phyloP scores from a whole-genome alignment of 78 protist genomes.

The Cavenderia fasciculata region DNA sequence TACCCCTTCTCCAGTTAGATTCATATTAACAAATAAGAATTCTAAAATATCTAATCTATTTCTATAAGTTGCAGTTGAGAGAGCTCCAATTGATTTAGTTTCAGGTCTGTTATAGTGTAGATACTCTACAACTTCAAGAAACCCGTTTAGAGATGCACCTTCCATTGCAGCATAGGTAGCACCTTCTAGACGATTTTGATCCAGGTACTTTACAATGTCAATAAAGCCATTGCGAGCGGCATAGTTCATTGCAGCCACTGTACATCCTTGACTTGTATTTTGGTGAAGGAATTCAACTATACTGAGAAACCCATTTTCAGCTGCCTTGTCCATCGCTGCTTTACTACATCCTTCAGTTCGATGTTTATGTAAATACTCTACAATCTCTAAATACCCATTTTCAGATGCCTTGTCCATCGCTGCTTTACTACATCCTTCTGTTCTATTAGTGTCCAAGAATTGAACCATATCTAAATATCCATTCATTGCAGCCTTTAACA shows the following conservation, averaged over 20 bases:
- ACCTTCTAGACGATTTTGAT: neutral
- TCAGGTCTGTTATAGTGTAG: too few species aligned
- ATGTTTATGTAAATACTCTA: neutral
- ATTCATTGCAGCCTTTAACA: too few species aligned
- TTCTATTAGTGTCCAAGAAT: too few species aligned
- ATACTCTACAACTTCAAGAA: neutral
- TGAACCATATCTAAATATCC: too few species aligned
- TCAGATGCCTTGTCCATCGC: neutral
- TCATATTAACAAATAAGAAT: too few species aligned
- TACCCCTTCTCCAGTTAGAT: too few species aligned
- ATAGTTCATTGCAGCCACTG: neutral
- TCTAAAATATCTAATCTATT: too few species aligned
- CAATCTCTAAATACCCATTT: conserved; percentile 18
- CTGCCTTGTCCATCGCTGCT: conserved; percentile 9
- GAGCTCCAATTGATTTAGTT: too few species aligned
- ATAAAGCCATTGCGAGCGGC: neutral
- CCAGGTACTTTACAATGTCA: neutral
- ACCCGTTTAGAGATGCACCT: neutral
- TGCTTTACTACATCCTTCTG: too few species aligned
- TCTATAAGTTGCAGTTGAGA: too few species aligned
- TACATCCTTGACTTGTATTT: conserved; percentile 26
- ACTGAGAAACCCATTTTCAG: neutral
- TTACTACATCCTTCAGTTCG: conserved; percentile 3
- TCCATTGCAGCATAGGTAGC: neutral
- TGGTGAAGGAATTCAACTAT: conserved; percentile 22